A percentile compares a stretch with the other conserved stretches of the same genome.
phyloP scores from a whole-genome alignment of 2,329 filamentous ascomycete species.

The Penicillium thymicola region DNA sequence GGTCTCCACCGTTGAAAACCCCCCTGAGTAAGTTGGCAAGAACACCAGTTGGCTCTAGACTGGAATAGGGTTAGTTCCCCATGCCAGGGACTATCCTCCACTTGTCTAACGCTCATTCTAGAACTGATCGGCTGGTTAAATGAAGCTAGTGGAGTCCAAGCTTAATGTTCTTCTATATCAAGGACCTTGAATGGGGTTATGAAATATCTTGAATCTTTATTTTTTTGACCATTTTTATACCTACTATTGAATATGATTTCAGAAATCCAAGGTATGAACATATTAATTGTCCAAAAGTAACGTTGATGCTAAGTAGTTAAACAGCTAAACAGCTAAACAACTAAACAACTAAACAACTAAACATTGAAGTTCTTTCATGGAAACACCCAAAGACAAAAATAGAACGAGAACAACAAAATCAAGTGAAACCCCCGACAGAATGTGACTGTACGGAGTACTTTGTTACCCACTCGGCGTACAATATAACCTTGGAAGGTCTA shows the following conservation, averaged over 20 bases:
- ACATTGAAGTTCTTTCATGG: neutral
- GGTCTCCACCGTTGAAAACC: neutral
- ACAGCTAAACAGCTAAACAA: neutral
- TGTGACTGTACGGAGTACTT: neutral
- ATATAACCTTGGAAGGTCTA: neutral
- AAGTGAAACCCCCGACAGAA: neutral
- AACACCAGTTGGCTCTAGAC: constrained; percentile 1
- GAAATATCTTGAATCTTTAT: neutral
- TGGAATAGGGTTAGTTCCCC: neutral
- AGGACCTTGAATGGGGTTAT: neutral
- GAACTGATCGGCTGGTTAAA: neutral
- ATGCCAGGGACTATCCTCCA: neutral
- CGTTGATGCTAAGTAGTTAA: neutral
- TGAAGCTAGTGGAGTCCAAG: constrained; percentile 2
- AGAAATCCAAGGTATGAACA: neutral
- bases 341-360: neutral
- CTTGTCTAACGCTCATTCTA: neutral
- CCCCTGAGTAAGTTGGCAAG: neutral
- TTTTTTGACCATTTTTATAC: neutral
- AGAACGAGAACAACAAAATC: too few relatives aligned
- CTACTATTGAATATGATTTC: neutral
- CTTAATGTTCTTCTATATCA: neutral
- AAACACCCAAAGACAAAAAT: neutral
- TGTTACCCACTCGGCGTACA: neutral
- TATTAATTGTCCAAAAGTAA: neutral